phyloP scores from a whole-genome alignment of 2,329 filamentous ascomycete genomes.

The Dendryphion nanum region DNA sequence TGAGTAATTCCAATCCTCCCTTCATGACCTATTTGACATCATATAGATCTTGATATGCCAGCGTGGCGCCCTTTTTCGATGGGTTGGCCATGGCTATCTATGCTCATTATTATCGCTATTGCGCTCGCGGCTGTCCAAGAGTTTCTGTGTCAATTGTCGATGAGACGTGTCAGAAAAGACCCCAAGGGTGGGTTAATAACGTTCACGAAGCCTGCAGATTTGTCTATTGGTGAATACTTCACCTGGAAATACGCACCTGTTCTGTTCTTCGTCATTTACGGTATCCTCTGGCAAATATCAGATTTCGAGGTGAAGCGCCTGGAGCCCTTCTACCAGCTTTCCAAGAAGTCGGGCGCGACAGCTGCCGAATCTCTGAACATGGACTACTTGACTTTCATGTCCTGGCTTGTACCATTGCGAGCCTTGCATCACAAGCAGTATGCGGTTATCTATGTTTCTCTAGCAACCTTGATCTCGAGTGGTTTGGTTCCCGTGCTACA shows the following conservation, averaged over 20 bases:
- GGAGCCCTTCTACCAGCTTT: constrained; percentile 49
- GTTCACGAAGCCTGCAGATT: constrained; percentile 27
- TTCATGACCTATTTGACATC: no score
- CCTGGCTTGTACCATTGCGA: constrained; percentile 62
- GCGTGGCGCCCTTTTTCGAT: constrained; percentile 41
- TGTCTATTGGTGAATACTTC: constrained; percentile 31
- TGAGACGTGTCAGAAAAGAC: constrained; percentile 17
- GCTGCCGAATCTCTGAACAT: constrained; percentile 63
- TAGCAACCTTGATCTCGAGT: constrained; percentile 64
- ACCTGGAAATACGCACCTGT: constrained; percentile 44
- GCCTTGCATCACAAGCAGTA: constrained; percentile 64
- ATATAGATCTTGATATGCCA: constrained; percentile 38
- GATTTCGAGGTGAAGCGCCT: constrained; percentile 53
- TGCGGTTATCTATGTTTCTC: constrained; percentile 65
- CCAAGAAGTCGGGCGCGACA: constrained; percentile 34
- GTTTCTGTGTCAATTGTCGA: constrained; percentile 35
- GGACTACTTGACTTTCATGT: constrained; percentile 69
- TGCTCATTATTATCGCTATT: constrained; percentile 35
- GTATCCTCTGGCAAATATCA: constrained; percentile 50
- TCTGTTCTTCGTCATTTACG: constrained; percentile 48
- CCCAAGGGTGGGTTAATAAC: constrained; percentile 24
- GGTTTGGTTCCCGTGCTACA: constrained; percentile 69
- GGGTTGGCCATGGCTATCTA: constrained; percentile 35
- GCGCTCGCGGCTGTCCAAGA: constrained; percentile 36
- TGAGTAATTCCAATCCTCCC: no score